Base-by-base conservation (phyloP, 2,329 filamentous ascomycete genomes). In the Apiospora aurea region DNA sequence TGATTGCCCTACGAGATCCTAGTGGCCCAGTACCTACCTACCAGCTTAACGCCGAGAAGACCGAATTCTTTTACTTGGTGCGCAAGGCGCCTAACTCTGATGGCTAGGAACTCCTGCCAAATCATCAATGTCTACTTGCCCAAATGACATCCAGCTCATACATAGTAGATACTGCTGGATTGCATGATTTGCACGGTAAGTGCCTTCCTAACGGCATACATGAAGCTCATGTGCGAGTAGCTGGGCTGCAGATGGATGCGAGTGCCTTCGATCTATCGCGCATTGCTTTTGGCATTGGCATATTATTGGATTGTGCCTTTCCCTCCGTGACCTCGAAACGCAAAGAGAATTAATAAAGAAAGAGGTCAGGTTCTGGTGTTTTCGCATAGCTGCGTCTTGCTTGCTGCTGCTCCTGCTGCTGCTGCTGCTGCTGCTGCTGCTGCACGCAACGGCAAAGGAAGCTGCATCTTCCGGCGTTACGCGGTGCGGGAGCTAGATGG, bases 401-500 rank as follows among this genome's bases (percentile, higher is more conserved):
- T 29, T 29, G n/a, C 49, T 53, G 18, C 44, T 26, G 11, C n/a
- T 26, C 2, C 24, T 21, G 16, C 13, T 16, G 53, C 34, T 64
- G 57, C 29, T n/a, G n/a, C 49, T 51, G 16, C 44, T 26, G 10
- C n/a, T 26, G 2, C 24, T 18, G 7, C 13, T 16, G 53, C 34
- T 64, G 57, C 29, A 64, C 8, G 57, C 57, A 64, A n/a, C 13
- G 57, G 10, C 57, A 38, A 38, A 64, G 57, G 57, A 64, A 64
- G 57, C 57, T 41, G 57, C 57, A 41, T 34, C 18, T 64, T n/a
- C 57, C 57, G 57, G 57, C 11, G 57, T 64, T 64, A 41, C 57
- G 57, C 57, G 57, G 57, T 64, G 34, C 57, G 57, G 57, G 57
- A 64, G 57, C 57, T 34, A 41, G 57, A 61, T 21, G 26, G 57